Evolutionary conservation across 2,329 filamentous ascomycete species (phyloP), one percentile per base, ranked within the genome.

Genomic region (Chalaropsis thielavioides): DNA sequence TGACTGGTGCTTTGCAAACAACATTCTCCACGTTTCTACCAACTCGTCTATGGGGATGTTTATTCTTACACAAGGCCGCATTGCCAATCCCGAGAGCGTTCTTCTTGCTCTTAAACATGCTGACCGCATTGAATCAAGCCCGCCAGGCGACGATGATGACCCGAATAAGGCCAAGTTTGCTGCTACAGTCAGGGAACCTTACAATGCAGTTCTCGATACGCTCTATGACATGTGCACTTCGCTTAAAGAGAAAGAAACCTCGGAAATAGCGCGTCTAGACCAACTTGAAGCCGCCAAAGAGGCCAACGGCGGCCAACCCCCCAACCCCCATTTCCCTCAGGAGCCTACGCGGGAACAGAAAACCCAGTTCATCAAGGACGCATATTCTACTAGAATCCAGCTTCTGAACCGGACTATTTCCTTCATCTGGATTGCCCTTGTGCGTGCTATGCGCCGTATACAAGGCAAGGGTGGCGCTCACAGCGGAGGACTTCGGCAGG

Each of bases 371-470:
- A 80, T 87, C 24, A 79, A 83, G 71, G 82, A 88, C 67, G 85
- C 85, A 11, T 88, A 89, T 71, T 82, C 84, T 7, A 81, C 82
- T 4, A 90, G 96, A 71, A 84, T 86, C 41, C 85, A 87, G 35
- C 79, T 88, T 17, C 80, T 97, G 24, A 92, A 88, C 51, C 86
- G 88, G 70, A 92, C 90, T 1, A 86, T 99, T 64, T 95, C 94
- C 0, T 92, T 90, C 71, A 87, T 91, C 3, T 99, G 94, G 94
- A 95, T 97, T 71, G 90, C 91, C 17, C 80, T 97, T 67, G 95
- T 96, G 76, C 86, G 94, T 62, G 89, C 92, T 3, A 96, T 96
- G 83, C 89, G 94, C 65, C 89, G 94, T 63, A 87, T 97, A 17
- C 92, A 97, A 75, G 95, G 94, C 68, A 90, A 92, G 68, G 86